Percentiles rank a stretch among this genome's conserved stretches.
Conservation (phyloP, 139 green algal genomes). For the Chlamydomonas incerta region DNA sequence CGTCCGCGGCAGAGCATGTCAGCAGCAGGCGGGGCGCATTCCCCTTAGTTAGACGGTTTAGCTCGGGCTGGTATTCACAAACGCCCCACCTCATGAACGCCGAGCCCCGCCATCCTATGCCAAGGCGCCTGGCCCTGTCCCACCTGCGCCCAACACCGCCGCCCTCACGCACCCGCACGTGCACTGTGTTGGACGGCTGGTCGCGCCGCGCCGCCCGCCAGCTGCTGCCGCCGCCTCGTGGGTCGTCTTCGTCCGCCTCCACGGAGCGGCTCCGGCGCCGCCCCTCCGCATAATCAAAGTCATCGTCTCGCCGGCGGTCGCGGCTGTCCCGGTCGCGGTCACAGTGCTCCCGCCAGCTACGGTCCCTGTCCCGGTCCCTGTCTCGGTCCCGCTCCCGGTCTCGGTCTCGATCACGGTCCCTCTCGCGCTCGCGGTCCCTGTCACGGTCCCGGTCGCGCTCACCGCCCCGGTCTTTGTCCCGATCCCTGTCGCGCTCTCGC, state of each 20-base stretch:
- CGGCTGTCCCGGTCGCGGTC: background rate
- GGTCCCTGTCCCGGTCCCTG: slow-evolving; percentile 17
- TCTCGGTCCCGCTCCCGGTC: background rate
- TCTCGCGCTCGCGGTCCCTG: background rate
- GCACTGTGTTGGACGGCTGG: slow-evolving; percentile 16
- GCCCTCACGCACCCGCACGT: slow-evolving; percentile 20
- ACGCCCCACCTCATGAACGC: too few species aligned
- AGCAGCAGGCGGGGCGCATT: too few species aligned
- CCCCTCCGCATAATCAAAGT: background rate
- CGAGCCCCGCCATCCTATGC: too few species aligned
- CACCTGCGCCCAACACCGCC: too few species aligned
- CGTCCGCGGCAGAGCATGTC: too few species aligned
- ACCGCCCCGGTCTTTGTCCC: background rate
- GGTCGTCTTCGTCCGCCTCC: slow-evolving; percentile 4
- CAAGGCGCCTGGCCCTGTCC: too few species aligned
- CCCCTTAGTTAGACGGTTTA: too few species aligned
- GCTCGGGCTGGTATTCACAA: too few species aligned
- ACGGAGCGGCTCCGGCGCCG: background rate
- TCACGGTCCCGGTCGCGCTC: background rate
- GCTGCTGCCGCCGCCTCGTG: background rate
- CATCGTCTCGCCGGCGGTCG: background rate
- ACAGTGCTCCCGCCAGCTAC: background rate
- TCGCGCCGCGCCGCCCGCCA: background rate
- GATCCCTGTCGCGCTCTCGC: background rate
- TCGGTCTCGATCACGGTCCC: slow-evolving; percentile 2